Percentiles rank a stretch among this genome's conserved stretches.
phyloP scores from a whole-genome alignment of 768 basidiomycete genomes.

The Russula dissimulans region DNA sequence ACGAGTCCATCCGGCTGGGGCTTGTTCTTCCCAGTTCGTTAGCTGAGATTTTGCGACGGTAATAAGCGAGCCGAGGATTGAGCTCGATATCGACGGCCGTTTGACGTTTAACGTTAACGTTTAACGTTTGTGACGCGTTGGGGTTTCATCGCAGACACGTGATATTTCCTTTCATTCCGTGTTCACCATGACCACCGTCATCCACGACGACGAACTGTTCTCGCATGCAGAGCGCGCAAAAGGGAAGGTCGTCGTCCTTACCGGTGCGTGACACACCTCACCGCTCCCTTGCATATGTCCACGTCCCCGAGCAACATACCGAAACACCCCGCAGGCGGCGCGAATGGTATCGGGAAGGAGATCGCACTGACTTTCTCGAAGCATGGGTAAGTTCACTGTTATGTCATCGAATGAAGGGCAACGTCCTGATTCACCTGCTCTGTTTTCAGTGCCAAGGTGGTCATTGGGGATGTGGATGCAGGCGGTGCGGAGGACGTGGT shows the following conservation, averaged over 20 bases:
- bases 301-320: background rate
- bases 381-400: slow-evolving; percentile 16
- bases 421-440: no score
- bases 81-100: no score
- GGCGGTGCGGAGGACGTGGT: slow-evolving; percentile 10
- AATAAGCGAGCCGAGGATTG: no score
- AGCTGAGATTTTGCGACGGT: no score
- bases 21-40: no score
- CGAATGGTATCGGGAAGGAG: slow-evolving; percentile 24
- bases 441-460: slow-evolving; percentile 12
- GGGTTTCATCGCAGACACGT: no score
- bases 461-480: slow-evolving; percentile 14
- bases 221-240: slow-evolving; percentile 19
- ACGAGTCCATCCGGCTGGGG: no score
- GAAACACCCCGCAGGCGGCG: slow-evolving; percentile 16
- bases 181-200: slow-evolving; percentile 17
- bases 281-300: no score
- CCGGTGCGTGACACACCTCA: slow-evolving; percentile 17
- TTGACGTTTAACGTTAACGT: no score
- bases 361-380: slow-evolving; percentile 21
- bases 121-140: no score
- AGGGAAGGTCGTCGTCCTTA: slow-evolving; percentile 23
- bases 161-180: background rate
- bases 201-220: slow-evolving; percentile 21
- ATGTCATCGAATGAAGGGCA: background rate